These are phyloP conservation scores for Haplographium delicatum DNA, from an alignment of 495 filamentous ascomycete genomes.

Conservation along the genomic window DNA sequence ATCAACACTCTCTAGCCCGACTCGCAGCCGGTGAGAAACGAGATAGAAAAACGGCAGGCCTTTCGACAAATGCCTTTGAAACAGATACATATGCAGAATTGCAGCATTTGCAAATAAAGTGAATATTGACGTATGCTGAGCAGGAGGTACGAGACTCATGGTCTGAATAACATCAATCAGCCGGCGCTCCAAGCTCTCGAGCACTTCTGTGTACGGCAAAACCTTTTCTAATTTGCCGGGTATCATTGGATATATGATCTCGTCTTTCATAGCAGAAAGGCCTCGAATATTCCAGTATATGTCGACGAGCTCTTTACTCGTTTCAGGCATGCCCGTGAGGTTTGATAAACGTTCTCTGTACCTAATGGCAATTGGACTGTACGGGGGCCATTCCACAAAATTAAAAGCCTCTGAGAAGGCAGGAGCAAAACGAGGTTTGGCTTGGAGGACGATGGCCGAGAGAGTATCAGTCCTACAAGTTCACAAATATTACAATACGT, in stretches of 20 bases:
- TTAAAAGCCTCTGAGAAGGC: neutral
- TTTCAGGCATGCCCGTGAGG: neutral
- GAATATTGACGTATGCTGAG: neutral
- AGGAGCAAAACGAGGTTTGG: neutral
- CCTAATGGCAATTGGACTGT: neutral
- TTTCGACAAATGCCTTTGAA: conserved; percentile 4
- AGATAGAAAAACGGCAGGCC: conserved; percentile 1
- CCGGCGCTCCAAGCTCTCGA: conserved; percentile 1
- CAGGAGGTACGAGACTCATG: neutral
- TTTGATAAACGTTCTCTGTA: neutral
- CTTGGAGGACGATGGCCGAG: conserved; percentile 2
- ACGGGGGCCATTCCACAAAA: neutral
- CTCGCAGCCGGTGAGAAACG: neutral
- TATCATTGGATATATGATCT: neutral
- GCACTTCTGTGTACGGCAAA: conserved; percentile 2
- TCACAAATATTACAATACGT: no score
- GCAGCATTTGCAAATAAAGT: conserved; percentile 3
- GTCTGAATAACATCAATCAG: neutral
- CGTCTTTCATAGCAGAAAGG: conserved; percentile 6
- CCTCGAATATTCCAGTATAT: neutral
- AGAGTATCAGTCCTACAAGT: neutral
- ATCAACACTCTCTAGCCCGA: neutral
- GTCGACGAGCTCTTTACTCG: neutral
- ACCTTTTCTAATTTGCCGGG: neutral
- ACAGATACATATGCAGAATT: conserved; percentile 8